Percentiles rank a stretch among this genome's conserved stretches.
These are phyloP conservation scores for Dipteronia sinensis DNA, from an alignment of 345 rosid genomes.

Conservation along the genomic window DNA sequence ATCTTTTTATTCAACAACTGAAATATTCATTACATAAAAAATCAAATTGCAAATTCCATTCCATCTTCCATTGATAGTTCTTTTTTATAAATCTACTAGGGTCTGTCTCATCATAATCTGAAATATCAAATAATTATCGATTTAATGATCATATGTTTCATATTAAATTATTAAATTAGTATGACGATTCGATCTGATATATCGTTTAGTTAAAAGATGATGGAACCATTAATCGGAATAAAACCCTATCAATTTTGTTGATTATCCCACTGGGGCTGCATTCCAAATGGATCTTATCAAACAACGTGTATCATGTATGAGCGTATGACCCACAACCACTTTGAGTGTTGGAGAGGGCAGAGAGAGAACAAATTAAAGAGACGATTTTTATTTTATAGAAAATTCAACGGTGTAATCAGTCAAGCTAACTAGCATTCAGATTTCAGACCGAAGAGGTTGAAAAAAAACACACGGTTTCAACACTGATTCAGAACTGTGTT, in stretches of 20 bases:
- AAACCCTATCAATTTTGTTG: neutral
- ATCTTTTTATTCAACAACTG: neutral
- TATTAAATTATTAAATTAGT: no score
- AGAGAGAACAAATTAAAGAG: neutral
- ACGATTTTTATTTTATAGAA: neutral
- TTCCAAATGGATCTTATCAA: neutral
- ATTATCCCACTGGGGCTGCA: neutral
- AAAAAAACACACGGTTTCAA: neutral
- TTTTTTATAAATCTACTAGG: no score
- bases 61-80: neutral
- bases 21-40: neutral
- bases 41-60: neutral
- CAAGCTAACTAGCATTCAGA: no score
- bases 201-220: no score
- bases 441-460: neutral
- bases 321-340: slow-evolving; percentile 13
- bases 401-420: neutral
- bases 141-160: no score
- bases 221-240: no score
- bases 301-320: no score
- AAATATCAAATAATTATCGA: no score
- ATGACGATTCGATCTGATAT: no score
- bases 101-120: no score
- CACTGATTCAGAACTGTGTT: neutral
- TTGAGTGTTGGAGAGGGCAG: neutral